These are phyloP conservation scores for Daldinia grandis DNA, from an alignment of 495 filamentous ascomycete genomes.

Conservation along the genomic window DNA sequence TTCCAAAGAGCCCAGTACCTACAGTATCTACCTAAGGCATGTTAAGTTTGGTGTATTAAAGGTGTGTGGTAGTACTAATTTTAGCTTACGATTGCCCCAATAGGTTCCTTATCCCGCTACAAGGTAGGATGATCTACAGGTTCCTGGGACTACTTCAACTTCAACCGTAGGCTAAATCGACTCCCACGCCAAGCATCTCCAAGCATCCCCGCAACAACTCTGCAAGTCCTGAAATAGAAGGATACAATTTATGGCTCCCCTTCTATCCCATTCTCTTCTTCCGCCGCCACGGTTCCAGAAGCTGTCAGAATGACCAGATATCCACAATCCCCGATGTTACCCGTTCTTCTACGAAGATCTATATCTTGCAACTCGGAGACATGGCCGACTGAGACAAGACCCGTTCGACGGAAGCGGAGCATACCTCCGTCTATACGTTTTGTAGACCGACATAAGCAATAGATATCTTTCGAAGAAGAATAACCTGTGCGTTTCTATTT, in stretches of 20 bases:
- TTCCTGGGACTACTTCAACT: constrained; percentile 1
- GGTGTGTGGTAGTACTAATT: constrained; percentile 26
- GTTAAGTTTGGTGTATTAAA: neutral
- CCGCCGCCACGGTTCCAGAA: constrained; percentile 24
- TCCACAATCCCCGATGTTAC: constrained; percentile 26
- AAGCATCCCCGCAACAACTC: constrained; percentile 9
- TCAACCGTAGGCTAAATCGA: constrained; percentile 42
- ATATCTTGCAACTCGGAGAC: constrained; percentile 12
- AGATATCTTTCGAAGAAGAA: neutral
- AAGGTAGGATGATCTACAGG: constrained; percentile 20
- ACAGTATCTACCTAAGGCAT: neutral
- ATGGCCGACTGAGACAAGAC: constrained; percentile 9
- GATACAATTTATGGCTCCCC: constrained; percentile 19
- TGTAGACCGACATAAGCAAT: neutral
- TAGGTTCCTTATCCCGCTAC: constrained; percentile 13
- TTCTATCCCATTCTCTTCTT: constrained; percentile 6
- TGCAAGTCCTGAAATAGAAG: constrained; percentile 21
- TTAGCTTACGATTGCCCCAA: constrained; percentile 15
- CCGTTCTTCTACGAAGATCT: constrained; percentile 18
- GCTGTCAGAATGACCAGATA: constrained; percentile 9
- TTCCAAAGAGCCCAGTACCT: neutral
- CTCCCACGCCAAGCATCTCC: constrained; percentile 23
- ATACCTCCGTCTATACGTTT: constrained; percentile 14
- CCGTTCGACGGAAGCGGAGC: constrained; percentile 24
- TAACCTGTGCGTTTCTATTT: neutral